Conservation (phyloP, 768 basidiomycete species). For the Macrolepiota albuminosa region DNA sequence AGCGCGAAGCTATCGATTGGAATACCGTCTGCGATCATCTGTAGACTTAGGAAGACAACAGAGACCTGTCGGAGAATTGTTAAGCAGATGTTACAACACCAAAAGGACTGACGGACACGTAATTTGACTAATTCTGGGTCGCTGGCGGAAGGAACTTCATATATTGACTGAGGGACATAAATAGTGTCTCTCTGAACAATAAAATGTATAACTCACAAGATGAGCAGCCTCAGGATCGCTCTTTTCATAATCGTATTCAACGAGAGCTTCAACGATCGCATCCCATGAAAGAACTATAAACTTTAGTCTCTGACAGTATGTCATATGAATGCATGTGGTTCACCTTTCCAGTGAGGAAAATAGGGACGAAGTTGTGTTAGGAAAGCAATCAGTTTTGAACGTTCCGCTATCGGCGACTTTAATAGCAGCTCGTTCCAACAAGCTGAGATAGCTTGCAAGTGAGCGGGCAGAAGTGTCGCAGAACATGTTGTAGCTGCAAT, state of each 20-base stretch:
- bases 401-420: constrained; percentile 52
- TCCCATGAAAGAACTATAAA: constrained; percentile 61
- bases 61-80: constrained; percentile 37
- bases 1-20: constrained; percentile 45
- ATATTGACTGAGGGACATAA: constrained; percentile 32
- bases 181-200: background rate
- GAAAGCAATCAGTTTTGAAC: constrained; percentile 55
- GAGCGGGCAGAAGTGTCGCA: constrained; percentile 57
- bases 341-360: constrained; percentile 66
- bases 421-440: constrained; percentile 65
- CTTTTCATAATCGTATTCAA: constrained; percentile 49
- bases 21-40: constrained; percentile 65
- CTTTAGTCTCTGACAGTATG: background rate
- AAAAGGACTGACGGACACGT: constrained; percentile 30
- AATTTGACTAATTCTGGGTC: constrained; percentile 47
- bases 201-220: constrained; percentile 26
- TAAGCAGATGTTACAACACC: background rate
- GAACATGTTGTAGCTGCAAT: constrained; percentile 52
- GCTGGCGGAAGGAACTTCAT: constrained; percentile 33
- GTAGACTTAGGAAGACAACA: constrained; percentile 51
- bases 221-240: constrained; percentile 33
- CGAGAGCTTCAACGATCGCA: constrained; percentile 50
- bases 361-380: constrained; percentile 64
- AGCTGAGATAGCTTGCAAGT: constrained; percentile 57
- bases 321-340: constrained; percentile 1